Base-by-base conservation (phyloP, 352 stramenopile genomes). In the Globisporangium rhizosaccharum region DNA sequence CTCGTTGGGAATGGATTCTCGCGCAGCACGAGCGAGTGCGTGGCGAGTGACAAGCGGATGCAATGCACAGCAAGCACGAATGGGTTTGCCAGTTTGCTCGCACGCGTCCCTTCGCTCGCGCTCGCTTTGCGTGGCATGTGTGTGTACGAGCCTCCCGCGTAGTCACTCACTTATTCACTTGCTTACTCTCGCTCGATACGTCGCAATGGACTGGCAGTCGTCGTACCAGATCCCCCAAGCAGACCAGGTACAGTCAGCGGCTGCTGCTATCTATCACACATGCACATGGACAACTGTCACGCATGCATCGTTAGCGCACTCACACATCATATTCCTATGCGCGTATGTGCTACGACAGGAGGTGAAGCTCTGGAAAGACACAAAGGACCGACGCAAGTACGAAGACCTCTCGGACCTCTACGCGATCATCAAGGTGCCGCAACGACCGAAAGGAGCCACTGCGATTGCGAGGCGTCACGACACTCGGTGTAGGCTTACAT, bases 341-440 rank as follows among this genome's bases (percentile, higher is more conserved):
- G 37, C 7, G 2, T 49, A 4, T 42, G 9, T 15, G 23, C n/a
- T 15, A 51, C 18, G 9, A 36, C 63, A 88, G 76, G 82, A 93
- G 51, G 73, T 96, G 42, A 89, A 85, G 56, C 72, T 96, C 4
- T 93, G 82, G 72, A 76, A 78, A 25, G 78, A 90, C 58, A 90
- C 85, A 9, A 94, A 94, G 58, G 87, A 96, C 51, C 70, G 87
- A 46, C 83, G 87, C 61, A 92, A 88, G 72, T 94, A 84, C 53
- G 87, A 96, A 62, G 87, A 94, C 49, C 64, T 94, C n/a, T 84
- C 87, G 18, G 87, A 98, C 48, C 68, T 99, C 30, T 99, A 97
- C 57, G 88, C 94, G 37, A 98, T 99, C 67, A 98, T 99, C 57
- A 98, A 98, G 63, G 92, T 85, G 48, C 26, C 25, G 9, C 18